Base-by-base conservation (phyloP, 805 yeast genomes). In the Candida succiphila region DNA sequence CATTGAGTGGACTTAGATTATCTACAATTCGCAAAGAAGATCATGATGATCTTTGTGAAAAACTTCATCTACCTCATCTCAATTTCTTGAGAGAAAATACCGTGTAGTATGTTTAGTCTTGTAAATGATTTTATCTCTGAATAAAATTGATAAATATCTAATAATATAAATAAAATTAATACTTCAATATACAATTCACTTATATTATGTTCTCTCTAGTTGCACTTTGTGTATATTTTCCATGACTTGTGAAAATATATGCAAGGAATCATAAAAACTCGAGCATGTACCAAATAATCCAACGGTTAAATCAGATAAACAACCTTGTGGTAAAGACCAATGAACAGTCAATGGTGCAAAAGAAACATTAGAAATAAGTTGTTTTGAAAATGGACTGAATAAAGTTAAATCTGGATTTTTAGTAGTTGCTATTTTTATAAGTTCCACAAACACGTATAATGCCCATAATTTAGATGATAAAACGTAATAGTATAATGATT, bases 291-390 rank as follows among this genome's bases (percentile, higher is more conserved):
- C 63, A 35, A 54, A 47, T 15, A 58, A 43, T 1, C 63, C 64
- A 27, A 58, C 64, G 13, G 39, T 31, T 15, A 56, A 34, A 18
- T 49, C 51, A 30, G 45, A 37, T 19, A 59, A 37, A 27, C 60
- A 56, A 2, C 64, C 64, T 20, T 51, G 54, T 10, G 37, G 41
- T 25, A 51, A 34, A 25, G 63, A 56, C 64, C 64, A 59, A 40
- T 59, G 64, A 5, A 52, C 51, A 29, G 62, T 56, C 28, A 59
- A 45, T 10, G 64, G 64, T 25, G 58, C 39, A 23, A 58, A 58
- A 6, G 59, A 60, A 3, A 54, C 16, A 34, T 58, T 57, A 15
- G 52, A 42, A 14, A 56, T 31, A 27, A 56, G 37, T 19, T 38
- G 35, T 25, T 47, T 40, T 4, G 24, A 32, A 6, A 39, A 23